Base-by-base conservation (phyloP, 768 basidiomycete genomes). In the Xanthoconium stramineum region DNA sequence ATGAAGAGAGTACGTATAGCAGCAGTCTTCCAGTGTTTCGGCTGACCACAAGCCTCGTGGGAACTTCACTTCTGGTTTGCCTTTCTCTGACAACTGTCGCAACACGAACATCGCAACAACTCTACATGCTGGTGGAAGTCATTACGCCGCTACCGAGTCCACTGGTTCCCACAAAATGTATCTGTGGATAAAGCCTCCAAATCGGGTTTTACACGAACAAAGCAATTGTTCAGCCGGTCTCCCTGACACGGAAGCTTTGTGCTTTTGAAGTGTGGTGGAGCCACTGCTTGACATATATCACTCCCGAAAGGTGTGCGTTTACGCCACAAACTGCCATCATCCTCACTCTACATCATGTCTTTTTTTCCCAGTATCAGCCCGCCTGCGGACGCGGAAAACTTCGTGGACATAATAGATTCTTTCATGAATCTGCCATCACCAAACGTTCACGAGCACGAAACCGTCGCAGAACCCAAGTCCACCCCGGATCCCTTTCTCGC, bases 181-280 rank as follows among this genome's bases (percentile, higher is more conserved):
- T 19, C 33, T 33, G 29, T 13, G 19, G 39, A 6, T 17, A 30
- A 33, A 24, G 20, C 29, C 36, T 19, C 38, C 33, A 19, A 39
- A 59, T 59, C 12, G 19, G 47, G 40, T n/a, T 30, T 24, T 37
- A 32, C 28, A 12, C 11, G 47, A 45, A 65, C 63, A 65, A 62
- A 55, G 60, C 48, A 53, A 42, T 7, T 7, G 17, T 29, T 14
- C 49, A 50, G 10, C 45, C 32, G 39, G 39, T 29, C 52, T 45
- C 47, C 45, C 36, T 38, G 35, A 36, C 53, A 55, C 54, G 36
- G 29, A 38, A 14, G 46, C 65, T 58, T 65, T 65, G 57, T 66
- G 50, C 58, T 44, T 57, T 45, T 35, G 30, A 37, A 24, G 14
- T 39, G 32, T 39, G 47, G 28, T 32, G 35, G 55, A 56, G 53